Percentiles rank a stretch among this genome's conserved stretches.
These are phyloP conservation scores for Mycena polygramma DNA, from an alignment of 768 basidiomycete species.

Conservation along the genomic window DNA sequence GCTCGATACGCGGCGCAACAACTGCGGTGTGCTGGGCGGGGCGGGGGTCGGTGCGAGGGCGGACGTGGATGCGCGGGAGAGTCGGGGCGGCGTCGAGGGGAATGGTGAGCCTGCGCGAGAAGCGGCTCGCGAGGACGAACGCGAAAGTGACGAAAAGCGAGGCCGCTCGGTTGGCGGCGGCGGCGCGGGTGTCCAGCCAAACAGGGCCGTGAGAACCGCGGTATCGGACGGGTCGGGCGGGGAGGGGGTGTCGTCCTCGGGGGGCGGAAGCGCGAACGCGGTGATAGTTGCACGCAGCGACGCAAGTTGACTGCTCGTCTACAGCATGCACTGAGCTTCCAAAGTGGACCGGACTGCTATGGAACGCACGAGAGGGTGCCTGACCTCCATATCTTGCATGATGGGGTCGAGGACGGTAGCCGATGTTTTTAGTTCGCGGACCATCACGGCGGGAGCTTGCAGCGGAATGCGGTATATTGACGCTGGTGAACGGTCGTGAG, in stretches of 20 bases:
- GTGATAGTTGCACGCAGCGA: constrained; percentile 63
- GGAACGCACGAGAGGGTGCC: constrained; percentile 78
- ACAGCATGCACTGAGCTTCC: constrained; percentile 5
- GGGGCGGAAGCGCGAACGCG: constrained; percentile 45
- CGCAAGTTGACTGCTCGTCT: constrained; percentile 72
- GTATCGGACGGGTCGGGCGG: constrained; percentile 50
- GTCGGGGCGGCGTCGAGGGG: constrained; percentile 45
- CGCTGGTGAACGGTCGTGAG: constrained; percentile 47
- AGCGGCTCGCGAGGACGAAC: constrained; percentile 26
- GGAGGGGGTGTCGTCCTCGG: constrained; percentile 36
- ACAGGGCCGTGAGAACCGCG: constrained; percentile 60
- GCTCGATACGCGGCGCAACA: constrained; percentile 33
- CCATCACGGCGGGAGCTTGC: constrained; percentile 72
- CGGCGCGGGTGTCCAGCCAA: constrained; percentile 64
- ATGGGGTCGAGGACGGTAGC: constrained; percentile 67
- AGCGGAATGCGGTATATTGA: constrained; percentile 84
- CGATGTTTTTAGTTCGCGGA: constrained; percentile 68
- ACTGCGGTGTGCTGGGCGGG: constrained; percentile 39
- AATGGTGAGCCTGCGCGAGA: constrained; percentile 47
- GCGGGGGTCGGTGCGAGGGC: constrained; percentile 35
- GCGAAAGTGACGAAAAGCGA: constrained; percentile 48
- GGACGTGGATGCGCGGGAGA: constrained; percentile 54
- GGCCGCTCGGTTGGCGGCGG: constrained; percentile 47
- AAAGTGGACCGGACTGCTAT: constrained; percentile 2
- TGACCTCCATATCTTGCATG: constrained; percentile 67